Conservation (phyloP, 495 filamentous ascomycete genomes). For the Hypoxylon subgilvum region DNA sequence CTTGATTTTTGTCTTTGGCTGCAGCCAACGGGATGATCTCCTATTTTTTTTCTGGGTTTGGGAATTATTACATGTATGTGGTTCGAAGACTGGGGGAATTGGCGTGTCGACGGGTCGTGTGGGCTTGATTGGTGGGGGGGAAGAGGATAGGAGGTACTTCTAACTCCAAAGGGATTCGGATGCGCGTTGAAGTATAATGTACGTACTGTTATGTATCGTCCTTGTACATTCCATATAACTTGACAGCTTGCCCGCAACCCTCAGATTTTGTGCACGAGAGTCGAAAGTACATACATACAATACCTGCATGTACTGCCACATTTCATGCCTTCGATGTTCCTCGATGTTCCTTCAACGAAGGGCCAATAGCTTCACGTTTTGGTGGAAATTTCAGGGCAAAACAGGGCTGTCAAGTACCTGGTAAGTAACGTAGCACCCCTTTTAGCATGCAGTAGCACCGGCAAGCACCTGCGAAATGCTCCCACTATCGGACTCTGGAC, state of each 20-base stretch:
- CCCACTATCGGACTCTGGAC: constrained; percentile 25
- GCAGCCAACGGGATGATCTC: constrained; percentile 36
- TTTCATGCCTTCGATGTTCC: too few relatives aligned
- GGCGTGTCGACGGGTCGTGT: constrained; percentile 33
- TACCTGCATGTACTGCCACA: too few relatives aligned
- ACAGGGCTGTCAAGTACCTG: too few relatives aligned
- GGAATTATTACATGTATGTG: constrained; percentile 37
- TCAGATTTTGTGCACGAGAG: constrained; percentile 1
- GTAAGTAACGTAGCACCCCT: constrained; percentile 17
- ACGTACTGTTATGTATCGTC: background rate
- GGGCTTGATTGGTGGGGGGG: constrained; percentile 9
- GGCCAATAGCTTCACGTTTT: constrained; percentile 14
- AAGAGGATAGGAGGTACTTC: background rate
- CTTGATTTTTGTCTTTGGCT: constrained; percentile 26
- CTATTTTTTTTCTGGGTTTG: constrained; percentile 32
- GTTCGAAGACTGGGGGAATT: constrained; percentile 26
- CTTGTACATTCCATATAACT: too few relatives aligned
- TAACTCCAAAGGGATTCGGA: background rate
- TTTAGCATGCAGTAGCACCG: constrained; percentile 23
- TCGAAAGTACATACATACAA: too few relatives aligned
- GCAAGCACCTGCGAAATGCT: constrained; percentile 20
- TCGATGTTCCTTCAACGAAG: too few relatives aligned
- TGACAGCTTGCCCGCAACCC: background rate
- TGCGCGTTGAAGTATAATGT: background rate
- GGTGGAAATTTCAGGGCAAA: constrained; percentile 21